Evolutionary conservation across 2,329 filamentous ascomycete genomes (phyloP).

Genomic region (Colletotrichum aenigma): DNA sequence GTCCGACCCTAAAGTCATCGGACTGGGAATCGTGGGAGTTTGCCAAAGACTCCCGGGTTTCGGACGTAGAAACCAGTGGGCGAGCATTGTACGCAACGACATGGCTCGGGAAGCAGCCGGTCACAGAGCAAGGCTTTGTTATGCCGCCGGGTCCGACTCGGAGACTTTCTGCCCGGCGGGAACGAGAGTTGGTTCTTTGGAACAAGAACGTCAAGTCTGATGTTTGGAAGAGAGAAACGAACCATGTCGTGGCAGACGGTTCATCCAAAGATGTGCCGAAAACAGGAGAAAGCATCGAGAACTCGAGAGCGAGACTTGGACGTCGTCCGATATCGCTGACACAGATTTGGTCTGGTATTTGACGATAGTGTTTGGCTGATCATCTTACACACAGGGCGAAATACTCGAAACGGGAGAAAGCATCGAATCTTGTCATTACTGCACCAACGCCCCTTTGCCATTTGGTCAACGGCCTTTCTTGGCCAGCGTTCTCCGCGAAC

Average conservation of each 20-base stretch:
- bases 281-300: slow-evolving; percentile 18
- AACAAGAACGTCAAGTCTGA: background rate
- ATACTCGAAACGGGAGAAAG: slow-evolving; percentile 11
- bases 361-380: background rate
- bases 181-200: background rate
- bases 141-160: slow-evolving; percentile 3
- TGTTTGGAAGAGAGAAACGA: background rate
- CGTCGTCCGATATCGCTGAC: slow-evolving; percentile 11
- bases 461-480: background rate
- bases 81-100: slow-evolving; percentile 6
- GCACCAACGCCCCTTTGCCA: background rate
- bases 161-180: background rate
- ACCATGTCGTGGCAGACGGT: background rate
- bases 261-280: slow-evolving; percentile 12
- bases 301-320: background rate
- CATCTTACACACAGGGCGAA: slow-evolving; percentile 5
- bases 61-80: background rate
- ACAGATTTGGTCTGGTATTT: slow-evolving; percentile 6
- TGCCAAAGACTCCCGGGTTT: background rate
- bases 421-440: slow-evolving; percentile 15
- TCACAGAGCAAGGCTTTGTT: background rate
- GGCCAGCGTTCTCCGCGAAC: background rate
- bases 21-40: background rate
- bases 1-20: background rate
- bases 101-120: slow-evolving; percentile 1